Evolutionary conservation across 305 asterid genomes (phyloP), one percentile per base, ranked within the genome.

Genomic region (Andrographis paniculata): DNA sequence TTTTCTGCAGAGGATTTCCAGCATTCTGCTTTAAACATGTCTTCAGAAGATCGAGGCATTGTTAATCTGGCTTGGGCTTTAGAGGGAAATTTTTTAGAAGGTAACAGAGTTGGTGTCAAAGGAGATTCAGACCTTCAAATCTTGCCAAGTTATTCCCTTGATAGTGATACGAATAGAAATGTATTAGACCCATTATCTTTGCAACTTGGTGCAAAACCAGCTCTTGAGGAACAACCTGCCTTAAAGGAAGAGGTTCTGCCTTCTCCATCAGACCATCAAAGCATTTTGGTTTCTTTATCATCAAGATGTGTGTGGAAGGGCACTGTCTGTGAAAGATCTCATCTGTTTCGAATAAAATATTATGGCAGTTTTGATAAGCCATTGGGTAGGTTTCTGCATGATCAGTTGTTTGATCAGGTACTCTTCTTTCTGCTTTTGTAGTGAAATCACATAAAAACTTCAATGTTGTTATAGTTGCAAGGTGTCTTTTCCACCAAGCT

Each of bases 231-330:
- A 53, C 68, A 73, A 50, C 63, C 61, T 49, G 61, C 75, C 64
- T 42, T 48, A 20, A 80, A 78, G 66, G 95, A 86, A 68, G 93
- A 76, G 43, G 71, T 83, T 68, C 89, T 78, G 14, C 94, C 95
- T 30, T 73, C 94, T 55, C 94, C 95, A 19, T 78, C 98, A 33
- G 89, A 91, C 60, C 87, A 78, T 66, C 96, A 83, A 63, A 86
- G 95, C 71, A 91, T 91, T 69, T 62, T 91, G 63, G 98, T 91
- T 55, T 78, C 98, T 52, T 65, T 86, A 53, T 91, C 95, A 24
- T 86, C 98, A 1, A 70, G 95, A 53, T 86, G 96, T 60, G 81
- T 91, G 45, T 78, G 94, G 98, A 86, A 91, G 56, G 96, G 98
- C 53, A 80, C 93, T 43, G 94, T 91, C 46, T 91, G 98, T 52